Percentiles rank a stretch among this genome's conserved stretches.
These are phyloP conservation scores for Fusarium temperatum DNA, from an alignment of 2,329 filamentous ascomycete genomes.

Conservation along the genomic window DNA sequence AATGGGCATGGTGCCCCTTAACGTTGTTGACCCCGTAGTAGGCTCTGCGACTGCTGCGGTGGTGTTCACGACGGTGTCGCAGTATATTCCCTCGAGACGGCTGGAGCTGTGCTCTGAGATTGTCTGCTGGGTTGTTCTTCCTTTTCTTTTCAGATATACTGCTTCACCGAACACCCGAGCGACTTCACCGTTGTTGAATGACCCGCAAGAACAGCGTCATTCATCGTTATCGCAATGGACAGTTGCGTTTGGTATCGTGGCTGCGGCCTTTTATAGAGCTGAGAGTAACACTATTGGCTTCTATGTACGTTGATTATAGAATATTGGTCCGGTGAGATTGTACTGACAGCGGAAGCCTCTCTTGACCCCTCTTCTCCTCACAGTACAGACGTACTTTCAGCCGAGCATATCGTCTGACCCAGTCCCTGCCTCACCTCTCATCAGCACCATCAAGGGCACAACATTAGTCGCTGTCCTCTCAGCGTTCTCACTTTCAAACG, in stretches of 20 bases:
- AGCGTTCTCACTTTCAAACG: slow-evolving; percentile 40
- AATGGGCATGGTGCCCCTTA: background rate
- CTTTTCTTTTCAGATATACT: slow-evolving; percentile 30
- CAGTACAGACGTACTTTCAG: slow-evolving; percentile 1
- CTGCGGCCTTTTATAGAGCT: slow-evolving; percentile 23
- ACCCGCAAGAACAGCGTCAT: background rate
- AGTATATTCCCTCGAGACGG: slow-evolving; percentile 24
- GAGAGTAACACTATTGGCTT: slow-evolving; percentile 11
- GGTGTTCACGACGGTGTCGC: slow-evolving; percentile 37
- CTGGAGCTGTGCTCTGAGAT: slow-evolving; percentile 47
- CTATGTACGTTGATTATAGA: background rate
- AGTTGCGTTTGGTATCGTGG: background rate
- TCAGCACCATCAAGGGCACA: background rate
- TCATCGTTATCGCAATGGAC: slow-evolving; percentile 14
- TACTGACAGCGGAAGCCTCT: slow-evolving; percentile 27
- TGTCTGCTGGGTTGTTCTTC: slow-evolving; percentile 46
- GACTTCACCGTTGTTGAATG: background rate
- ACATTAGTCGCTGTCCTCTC: background rate
- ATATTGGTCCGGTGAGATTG: fast-evolving
- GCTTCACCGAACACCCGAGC: too few relatives aligned
- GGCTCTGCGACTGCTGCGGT: slow-evolving; percentile 32
- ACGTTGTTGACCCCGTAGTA: background rate
- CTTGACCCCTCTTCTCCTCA: slow-evolving; percentile 38
- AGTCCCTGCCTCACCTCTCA: background rate
- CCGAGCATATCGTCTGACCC: background rate